Base-by-base conservation (phyloP, 495 filamentous ascomycete genomes). In the Penicillium diatomitis region DNA sequence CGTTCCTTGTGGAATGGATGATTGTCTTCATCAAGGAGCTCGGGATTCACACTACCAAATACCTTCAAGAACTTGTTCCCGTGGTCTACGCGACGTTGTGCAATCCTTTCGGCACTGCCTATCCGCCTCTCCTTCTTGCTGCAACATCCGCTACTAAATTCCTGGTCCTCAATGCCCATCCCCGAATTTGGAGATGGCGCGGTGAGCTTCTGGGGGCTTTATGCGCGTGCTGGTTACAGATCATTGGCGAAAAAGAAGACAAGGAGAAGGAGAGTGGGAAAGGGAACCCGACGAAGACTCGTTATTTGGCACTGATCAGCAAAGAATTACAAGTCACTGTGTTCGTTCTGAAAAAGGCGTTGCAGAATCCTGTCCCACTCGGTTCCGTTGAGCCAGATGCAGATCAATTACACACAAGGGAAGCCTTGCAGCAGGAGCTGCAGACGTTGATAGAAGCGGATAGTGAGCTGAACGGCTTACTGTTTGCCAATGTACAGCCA, bases 21-120 rank as follows among this genome's bases (percentile, higher is more conserved):
- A 39, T 54, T 1, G 52, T 57, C 4, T 55, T 91, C 2, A 47
- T 90, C 7, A 49, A 66, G 0, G 75, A 75, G 29, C 73, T 96
- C 58, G 83, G 79, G 10, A 75, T 94, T 36, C 73, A 83, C 57
- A 70, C 79, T 2, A 83, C 83, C 6, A 87, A 87, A 55, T 85
- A 96, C 59, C 76, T 96, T 10, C 64, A 86, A 72, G 77, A 84
- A 37, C 55, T 91, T 12, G 62, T 94, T 4, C 85, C 87, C 0
- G 64, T 90, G 36, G 57, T 94, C 4, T 80, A 79, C 8, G 66
- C 65, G 35, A 79, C 85, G 6, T 65, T 96, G 12, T 64, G 74
- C 0, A 82, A 85, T 44, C 87, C 88, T 1, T 88, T 95, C 53
- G 81, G 76, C 2, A 73, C 74, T 0, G 73, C 77, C 3, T 64